Evolutionary conservation across 2,329 filamentous ascomycete genomes (phyloP).

Genomic region (Exophiala bonariae): DNA sequence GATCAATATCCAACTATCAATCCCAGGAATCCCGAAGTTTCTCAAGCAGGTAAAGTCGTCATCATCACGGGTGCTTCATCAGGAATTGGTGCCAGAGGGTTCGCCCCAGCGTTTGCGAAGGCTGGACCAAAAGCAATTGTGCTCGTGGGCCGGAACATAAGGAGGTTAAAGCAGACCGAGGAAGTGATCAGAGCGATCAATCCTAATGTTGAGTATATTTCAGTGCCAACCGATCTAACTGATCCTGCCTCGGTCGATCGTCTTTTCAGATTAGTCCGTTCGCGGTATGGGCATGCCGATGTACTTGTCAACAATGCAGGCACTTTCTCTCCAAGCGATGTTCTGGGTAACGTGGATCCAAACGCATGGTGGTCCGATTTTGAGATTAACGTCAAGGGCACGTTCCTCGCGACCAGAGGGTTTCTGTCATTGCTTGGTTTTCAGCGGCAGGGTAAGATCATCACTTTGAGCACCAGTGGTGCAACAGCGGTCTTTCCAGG

Average conservation of each 20-base stretch:
- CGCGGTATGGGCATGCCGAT: conserved; percentile 23
- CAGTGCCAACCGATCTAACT: conserved; percentile 33
- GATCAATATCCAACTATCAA: conserved; percentile 42
- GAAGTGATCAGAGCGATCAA: conserved; percentile 32
- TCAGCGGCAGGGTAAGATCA: conserved; percentile 27
- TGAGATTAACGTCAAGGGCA: conserved; percentile 26
- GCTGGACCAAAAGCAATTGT: conserved; percentile 38
- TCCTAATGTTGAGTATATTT: conserved; percentile 33
- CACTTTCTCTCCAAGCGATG: conserved; percentile 6
- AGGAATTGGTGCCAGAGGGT: conserved; percentile 37
- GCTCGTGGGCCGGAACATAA: conserved; percentile 33
- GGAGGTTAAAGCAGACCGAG: conserved; percentile 28
- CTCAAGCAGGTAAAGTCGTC: conserved; percentile 38
- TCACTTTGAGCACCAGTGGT: conserved; percentile 31
- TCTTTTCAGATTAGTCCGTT: conserved; percentile 25
- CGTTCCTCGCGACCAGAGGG: conserved; percentile 14
- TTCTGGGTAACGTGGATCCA: conserved; percentile 14
- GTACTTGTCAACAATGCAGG: conserved; percentile 38
- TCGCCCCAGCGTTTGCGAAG: conserved; percentile 38
- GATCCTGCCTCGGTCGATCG: conserved; percentile 27
- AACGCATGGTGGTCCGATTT: conserved; percentile 22
- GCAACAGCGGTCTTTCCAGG: conserved; percentile 23
- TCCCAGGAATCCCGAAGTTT: conserved; percentile 31
- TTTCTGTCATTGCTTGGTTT: conserved; percentile 31
- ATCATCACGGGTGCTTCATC: conserved; percentile 45